Evolutionary conservation across 345 rosid genomes (phyloP).

Genomic region (Acer yangbiense): DNA sequence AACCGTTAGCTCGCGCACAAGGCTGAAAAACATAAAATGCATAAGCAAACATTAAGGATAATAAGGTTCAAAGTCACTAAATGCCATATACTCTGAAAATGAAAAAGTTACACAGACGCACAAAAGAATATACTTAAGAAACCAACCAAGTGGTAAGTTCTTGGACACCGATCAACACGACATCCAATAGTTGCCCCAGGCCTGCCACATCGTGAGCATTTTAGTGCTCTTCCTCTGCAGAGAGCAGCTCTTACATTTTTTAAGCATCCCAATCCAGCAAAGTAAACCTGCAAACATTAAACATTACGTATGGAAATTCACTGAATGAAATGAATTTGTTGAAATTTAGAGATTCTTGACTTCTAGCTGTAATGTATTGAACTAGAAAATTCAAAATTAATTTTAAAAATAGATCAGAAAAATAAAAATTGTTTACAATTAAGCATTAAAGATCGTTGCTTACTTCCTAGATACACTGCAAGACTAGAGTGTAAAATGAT

Average conservation of each 20-base stretch:
- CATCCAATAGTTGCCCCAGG: slow-evolving; percentile 99
- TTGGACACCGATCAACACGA: slow-evolving; percentile 97
- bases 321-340: slow-evolving; percentile 8
- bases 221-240: slow-evolving; percentile 89
- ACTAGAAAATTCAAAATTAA: background rate
- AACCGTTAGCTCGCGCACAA: slow-evolving; percentile 91
- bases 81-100: slow-evolving; percentile 16
- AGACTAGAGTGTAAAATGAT: slow-evolving; percentile 10
- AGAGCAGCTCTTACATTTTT: slow-evolving; percentile 96
- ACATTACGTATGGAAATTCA: slow-evolving; percentile 21
- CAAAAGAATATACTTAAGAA: slow-evolving; percentile 20
- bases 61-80: slow-evolving; percentile 23
- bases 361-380: background rate
- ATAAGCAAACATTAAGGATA: slow-evolving; percentile 25
- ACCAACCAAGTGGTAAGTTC: slow-evolving; percentile 95
- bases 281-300: slow-evolving; percentile 71
- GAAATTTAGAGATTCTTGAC: background rate
- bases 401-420: background rate
- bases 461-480: slow-evolving; percentile 29
- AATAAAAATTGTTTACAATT: slow-evolving; percentile 2
- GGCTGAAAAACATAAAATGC: slow-evolving; percentile 65
- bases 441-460: slow-evolving; percentile 20
- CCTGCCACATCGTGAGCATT: slow-evolving; percentile 95
- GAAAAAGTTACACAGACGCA: slow-evolving; percentile 13
- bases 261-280: slow-evolving; percentile 96